These are phyloP conservation scores for Cryoendolithus antarcticus DNA, from an alignment of 2,329 filamentous ascomycete species.

Conservation along the genomic window DNA sequence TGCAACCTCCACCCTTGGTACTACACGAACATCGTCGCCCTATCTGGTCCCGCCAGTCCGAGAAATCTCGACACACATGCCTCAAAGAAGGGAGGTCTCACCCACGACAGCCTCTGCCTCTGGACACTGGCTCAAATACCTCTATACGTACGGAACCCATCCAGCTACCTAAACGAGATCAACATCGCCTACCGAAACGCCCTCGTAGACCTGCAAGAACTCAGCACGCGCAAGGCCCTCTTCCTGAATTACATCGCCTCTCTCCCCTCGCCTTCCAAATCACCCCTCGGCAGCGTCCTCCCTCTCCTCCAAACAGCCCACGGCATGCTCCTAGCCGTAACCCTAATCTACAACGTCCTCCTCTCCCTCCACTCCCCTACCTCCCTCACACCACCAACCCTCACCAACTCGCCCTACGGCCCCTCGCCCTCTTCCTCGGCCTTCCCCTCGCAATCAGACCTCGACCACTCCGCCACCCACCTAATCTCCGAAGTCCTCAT, in stretches of 20 bases:
- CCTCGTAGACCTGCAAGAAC: slow-evolving; percentile 1
- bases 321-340: slow-evolving; percentile 2
- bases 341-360: slow-evolving; percentile 2
- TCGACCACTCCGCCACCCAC: not conserved
- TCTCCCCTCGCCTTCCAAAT: not conserved
- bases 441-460: not conserved
- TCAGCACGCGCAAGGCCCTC: not conserved
- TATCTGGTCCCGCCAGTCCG: not conserved
- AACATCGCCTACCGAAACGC: slow-evolving; percentile 1
- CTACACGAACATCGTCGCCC: not conserved
- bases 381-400: no score
- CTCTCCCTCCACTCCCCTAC: not conserved
- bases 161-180: not conserved
- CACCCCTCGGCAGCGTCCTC: not conserved
- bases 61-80: not conserved
- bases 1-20: slow-evolving; percentile 4
- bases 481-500: not conserved
- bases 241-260: not conserved
- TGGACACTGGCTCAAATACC: slow-evolving; percentile 1
- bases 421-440: no score
- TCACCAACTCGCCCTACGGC: no score
- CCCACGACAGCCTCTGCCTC: slow-evolving; percentile 1
- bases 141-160: not conserved
- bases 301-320: slow-evolving; percentile 1
- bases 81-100: not conserved